Evolutionary conservation across 2,329 filamentous ascomycete species (phyloP), one percentile per base, ranked within the genome.

Genomic region (Arthrinium phaeospermum): DNA sequence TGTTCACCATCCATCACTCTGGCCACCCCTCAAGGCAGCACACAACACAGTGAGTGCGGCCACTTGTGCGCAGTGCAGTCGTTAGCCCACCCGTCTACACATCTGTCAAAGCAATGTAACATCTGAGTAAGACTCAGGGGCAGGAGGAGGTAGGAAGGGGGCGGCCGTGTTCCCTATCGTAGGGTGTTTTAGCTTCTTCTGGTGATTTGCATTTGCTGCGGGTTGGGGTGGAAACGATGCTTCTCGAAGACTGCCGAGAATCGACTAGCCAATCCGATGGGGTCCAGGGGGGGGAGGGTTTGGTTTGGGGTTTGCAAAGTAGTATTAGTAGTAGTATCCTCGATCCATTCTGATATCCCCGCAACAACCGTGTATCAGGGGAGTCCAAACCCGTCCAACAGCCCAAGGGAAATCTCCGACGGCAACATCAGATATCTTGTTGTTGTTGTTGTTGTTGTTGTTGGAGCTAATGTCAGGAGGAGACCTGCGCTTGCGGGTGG

Each of bases 201-300:
- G 57, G 22, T 64, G 57, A 64, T 64, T 64, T 64, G 57, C 57
- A 64, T n/a, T 64, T 41, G 57, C 57, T n/a, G 57, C 57, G 57
- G 57, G 57, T 64, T 64, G 8, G 34, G 34, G 57, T 64, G 57
- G 57, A 41, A 64, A 64, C 57, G 22, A 41, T 64, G 22, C 57
- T 64, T 64, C 57, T 64, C 57, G 57, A 64, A 64, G 57, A 64
- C 57, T 64, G 57, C 57, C 57, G 57, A 41, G 49, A 64, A 64
- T 64, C 34, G 57, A 41, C 57, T 64, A 64, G 57, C 34, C 57
- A 41, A n/a, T 41, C 57, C 34, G 34, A 41, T 41, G 22, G 57
- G 22, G 8, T 41, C 37, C 37, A n/a, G 46, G 46, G 46, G 19
- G 10, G 22, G n/a, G 34, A 30, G 57, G 57, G 24, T 53, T 64